phyloP scores from a whole-genome alignment of 1,284 basidiomycete genomes.

The Cryptococcus hybrid region DNA sequence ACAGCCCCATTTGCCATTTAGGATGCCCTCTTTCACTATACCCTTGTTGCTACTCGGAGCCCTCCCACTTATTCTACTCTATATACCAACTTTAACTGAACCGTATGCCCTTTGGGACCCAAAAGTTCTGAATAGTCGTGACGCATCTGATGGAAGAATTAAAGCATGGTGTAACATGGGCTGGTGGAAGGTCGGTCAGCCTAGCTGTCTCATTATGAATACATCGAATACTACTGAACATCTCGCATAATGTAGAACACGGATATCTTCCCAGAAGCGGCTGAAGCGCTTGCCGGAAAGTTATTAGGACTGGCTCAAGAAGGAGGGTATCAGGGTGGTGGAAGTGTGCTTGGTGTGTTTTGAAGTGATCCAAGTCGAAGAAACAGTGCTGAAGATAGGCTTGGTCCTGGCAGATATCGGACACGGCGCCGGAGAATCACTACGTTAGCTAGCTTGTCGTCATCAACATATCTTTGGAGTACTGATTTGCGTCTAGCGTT shows the following conservation, averaged over 20 bases:
- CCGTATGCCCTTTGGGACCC: conserved; percentile 38
- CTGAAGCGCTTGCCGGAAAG: conserved; percentile 61
- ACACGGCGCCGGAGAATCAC: conserved; percentile 68
- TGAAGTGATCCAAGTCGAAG: background rate
- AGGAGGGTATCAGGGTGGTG: conserved; percentile 35
- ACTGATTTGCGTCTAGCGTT: conserved; percentile 49
- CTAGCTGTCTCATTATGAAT: background rate
- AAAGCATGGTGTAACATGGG: conserved; percentile 45
- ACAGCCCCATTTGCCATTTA: too few species aligned
- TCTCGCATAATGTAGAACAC: conserved; percentile 47
- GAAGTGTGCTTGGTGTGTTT: conserved; percentile 57
- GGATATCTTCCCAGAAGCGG: conserved; percentile 59
- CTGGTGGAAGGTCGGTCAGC: conserved; percentile 37
- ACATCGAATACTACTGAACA: background rate
- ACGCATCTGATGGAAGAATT: conserved; percentile 9
- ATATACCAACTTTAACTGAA: conserved; percentile 26
- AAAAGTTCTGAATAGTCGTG: conserved; percentile 21
- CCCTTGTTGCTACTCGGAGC: background rate
- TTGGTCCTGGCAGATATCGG: conserved; percentile 58
- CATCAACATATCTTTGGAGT: background rate
- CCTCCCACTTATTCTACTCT: conserved; percentile 29
- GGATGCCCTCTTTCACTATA: background rate
- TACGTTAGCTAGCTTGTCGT: conserved; percentile 45
- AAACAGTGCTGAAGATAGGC: background rate
- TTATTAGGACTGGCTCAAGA: conserved; percentile 55